phyloP scores from a whole-genome alignment of 2,329 filamentous ascomycete genomes.

The Passalora sequoiae region DNA sequence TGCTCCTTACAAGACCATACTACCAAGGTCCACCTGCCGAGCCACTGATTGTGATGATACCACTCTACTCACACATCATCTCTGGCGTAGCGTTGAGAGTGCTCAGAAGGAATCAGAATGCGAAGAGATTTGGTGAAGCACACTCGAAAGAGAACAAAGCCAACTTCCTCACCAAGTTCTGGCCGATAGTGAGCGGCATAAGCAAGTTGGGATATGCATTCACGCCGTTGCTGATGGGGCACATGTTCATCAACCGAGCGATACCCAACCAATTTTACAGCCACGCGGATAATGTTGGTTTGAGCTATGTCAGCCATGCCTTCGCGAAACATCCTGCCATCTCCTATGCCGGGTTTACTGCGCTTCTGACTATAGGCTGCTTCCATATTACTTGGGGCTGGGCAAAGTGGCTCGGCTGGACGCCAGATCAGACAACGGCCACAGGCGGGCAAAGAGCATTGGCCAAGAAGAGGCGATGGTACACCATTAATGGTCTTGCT shows the following conservation, averaged over 20 bases:
- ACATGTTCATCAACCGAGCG: slow-evolving; percentile 69
- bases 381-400: slow-evolving; percentile 81
- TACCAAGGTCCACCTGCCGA: slow-evolving; percentile 83
- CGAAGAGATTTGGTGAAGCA: slow-evolving; percentile 68
- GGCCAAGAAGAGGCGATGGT: slow-evolving; percentile 61
- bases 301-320: slow-evolving; percentile 79
- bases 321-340: slow-evolving; percentile 66
- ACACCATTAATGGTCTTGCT: slow-evolving; percentile 63
- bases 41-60: slow-evolving; percentile 70
- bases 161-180: slow-evolving; percentile 40
- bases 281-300: slow-evolving; percentile 76
- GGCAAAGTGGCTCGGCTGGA: slow-evolving; percentile 71
- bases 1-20: slow-evolving; percentile 84
- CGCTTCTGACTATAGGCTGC: slow-evolving; percentile 61
- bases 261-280: slow-evolving; percentile 69
- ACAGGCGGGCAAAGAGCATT: slow-evolving; percentile 47
- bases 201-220: slow-evolving; percentile 69
- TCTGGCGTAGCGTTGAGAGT: slow-evolving; percentile 74
- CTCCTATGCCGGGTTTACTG: slow-evolving; percentile 64
- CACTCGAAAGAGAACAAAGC: slow-evolving; percentile 42
- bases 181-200: slow-evolving; percentile 68
- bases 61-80: slow-evolving; percentile 68
- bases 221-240: slow-evolving; percentile 59
- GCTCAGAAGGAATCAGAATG: slow-evolving; percentile 65
- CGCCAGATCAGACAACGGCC: slow-evolving; percentile 52